Conservation (phyloP, 208 protist species). For the Leishmania tropica region DNA sequence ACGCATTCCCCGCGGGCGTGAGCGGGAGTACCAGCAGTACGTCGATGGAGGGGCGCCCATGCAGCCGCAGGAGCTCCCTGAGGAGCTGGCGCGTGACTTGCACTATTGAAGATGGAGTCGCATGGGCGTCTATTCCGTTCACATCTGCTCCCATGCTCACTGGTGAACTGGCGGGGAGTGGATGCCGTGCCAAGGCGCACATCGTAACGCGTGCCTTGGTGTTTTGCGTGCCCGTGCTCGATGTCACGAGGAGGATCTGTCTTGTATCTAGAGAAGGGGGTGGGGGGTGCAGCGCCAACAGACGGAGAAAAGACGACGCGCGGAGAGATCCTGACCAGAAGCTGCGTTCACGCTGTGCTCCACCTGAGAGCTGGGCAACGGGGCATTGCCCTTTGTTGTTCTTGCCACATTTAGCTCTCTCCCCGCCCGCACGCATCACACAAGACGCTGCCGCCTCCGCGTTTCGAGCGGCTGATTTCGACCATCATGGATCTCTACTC, state of each 20-base stretch:
- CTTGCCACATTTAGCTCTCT: background rate
- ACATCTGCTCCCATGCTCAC: background rate
- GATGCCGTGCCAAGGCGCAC: too few species aligned
- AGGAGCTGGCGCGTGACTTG: constrained; percentile 53
- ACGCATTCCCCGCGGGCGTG: constrained; percentile 73
- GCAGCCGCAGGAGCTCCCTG: constrained; percentile 44
- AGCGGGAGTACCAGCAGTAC: constrained; percentile 74
- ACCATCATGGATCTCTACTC: background rate
- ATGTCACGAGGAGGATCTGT: background rate
- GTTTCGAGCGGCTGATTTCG: background rate
- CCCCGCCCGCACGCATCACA: background rate
- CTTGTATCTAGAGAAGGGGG: background rate
- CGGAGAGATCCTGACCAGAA: background rate
- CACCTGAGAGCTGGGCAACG: background rate
- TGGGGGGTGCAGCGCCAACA: background rate
- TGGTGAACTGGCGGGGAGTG: background rate
- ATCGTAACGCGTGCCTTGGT: background rate
- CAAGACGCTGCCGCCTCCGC: background rate
- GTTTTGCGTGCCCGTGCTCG: background rate
- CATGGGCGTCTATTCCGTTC: background rate
- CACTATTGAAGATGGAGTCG: constrained; percentile 9
- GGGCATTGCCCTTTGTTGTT: background rate
- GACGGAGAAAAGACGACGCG: background rate
- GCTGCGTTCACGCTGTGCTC: background rate
- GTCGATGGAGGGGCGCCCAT: constrained; percentile 39